Percentiles rank a stretch among this genome's conserved stretches.
These are phyloP conservation scores for Stevia rebaudiana DNA, from an alignment of 140 eudicot genomes.

Conservation along the genomic window DNA sequence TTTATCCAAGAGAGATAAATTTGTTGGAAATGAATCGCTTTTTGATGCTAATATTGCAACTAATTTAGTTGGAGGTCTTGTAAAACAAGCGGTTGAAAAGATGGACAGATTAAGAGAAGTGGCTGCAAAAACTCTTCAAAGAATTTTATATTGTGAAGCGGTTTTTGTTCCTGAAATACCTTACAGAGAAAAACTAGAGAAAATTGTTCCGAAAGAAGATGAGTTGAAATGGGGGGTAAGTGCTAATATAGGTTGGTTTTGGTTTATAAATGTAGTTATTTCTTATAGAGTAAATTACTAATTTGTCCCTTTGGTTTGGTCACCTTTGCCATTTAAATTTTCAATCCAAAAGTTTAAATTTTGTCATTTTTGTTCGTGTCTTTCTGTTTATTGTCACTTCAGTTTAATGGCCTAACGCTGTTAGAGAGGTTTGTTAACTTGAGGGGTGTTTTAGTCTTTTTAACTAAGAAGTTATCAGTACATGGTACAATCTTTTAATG, in stretches of 20 bases:
- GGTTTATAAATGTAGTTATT: not conserved
- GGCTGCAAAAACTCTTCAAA: slow-evolving; percentile 81
- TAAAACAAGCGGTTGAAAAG: slow-evolving; percentile 93
- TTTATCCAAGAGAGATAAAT: slow-evolving; percentile 49
- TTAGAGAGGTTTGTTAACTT: too few relatives aligned
- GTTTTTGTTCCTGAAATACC: slow-evolving; percentile 68
- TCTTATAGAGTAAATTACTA: too few relatives aligned
- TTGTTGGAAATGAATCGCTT: slow-evolving; percentile 25
- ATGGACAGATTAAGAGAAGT: slow-evolving; percentile 86
- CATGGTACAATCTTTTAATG: too few relatives aligned
- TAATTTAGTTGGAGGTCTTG: slow-evolving; percentile 62
- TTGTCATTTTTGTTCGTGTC: too few relatives aligned
- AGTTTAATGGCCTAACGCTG: too few relatives aligned
- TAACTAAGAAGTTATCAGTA: too few relatives aligned
- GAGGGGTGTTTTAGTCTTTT: too few relatives aligned
- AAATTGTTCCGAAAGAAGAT: slow-evolving; percentile 43
- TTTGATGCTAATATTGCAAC: slow-evolving; percentile 69
- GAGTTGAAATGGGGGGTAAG: slow-evolving; percentile 85
- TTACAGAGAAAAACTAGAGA: slow-evolving; percentile 49
- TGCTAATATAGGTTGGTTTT: slow-evolving; percentile 8
- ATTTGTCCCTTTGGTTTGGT: too few relatives aligned
- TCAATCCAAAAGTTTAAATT: too few relatives aligned
- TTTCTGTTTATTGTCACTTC: too few relatives aligned
- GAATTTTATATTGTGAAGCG: slow-evolving; percentile 53
- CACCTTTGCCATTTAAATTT: too few relatives aligned